Percentiles rank a stretch among this genome's conserved stretches.
These are phyloP conservation scores for Penicillium pulvis DNA, from an alignment of 495 filamentous ascomycete genomes.

Conservation along the genomic window DNA sequence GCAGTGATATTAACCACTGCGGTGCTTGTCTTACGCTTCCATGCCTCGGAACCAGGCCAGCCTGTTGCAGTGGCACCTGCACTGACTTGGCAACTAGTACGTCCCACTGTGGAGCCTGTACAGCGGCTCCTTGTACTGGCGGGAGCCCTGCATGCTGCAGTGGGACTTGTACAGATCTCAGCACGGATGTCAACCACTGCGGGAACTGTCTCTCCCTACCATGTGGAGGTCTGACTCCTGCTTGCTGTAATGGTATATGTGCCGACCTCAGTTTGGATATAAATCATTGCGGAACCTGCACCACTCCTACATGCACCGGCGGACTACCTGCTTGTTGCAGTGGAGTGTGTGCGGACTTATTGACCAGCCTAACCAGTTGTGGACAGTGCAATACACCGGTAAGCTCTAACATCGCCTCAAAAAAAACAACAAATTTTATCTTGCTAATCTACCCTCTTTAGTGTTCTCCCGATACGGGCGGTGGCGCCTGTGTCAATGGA, in stretches of 20 bases:
- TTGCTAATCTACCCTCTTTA: conserved; percentile 2
- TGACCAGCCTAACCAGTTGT: conserved; percentile 14
- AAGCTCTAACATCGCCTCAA: neutral
- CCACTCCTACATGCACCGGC: conserved; percentile 6
- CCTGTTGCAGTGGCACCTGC: conserved; percentile 19
- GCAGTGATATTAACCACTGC: conserved; percentile 10
- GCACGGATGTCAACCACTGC: conserved; percentile 13
- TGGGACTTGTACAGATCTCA: conserved; percentile 20
- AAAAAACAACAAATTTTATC: neutral
- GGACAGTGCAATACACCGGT: conserved; percentile 20
- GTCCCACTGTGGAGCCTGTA: conserved; percentile 15
- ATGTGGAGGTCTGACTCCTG: conserved; percentile 12
- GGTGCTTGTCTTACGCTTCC: conserved; percentile 13
- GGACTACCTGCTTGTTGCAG: conserved; percentile 18
- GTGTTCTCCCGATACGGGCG: conserved; percentile 20
- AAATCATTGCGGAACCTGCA: conserved; percentile 21
- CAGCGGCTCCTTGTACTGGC: conserved; percentile 12
- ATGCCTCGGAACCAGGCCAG: conserved; percentile 15
- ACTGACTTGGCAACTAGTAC: conserved; percentile 11
- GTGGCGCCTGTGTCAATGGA: conserved; percentile 19
- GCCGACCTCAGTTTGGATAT: conserved; percentile 10
- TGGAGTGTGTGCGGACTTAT: conserved; percentile 17
- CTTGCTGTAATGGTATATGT: conserved; percentile 21
- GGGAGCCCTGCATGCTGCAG: conserved; percentile 19
- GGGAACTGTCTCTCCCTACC: conserved; percentile 16